Evolutionary conservation across 306 rosid species (phyloP).

Genomic region (Fagus sylvatica): DNA sequence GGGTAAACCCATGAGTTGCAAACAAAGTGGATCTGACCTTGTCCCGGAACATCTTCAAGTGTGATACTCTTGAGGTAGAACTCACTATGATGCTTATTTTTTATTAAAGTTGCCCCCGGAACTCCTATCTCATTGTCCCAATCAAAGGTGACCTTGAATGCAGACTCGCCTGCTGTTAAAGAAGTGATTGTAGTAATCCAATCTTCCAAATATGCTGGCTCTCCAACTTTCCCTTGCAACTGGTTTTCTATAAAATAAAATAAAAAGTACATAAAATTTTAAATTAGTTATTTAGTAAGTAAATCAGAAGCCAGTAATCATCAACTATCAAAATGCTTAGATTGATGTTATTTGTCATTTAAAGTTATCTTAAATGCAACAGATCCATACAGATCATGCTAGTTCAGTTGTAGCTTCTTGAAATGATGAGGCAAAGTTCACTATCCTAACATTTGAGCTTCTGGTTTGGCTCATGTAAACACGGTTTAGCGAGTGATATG

Average conservation of each 20-base stretch:
- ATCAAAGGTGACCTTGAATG: conserved; percentile 49
- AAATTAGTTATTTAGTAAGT: neutral
- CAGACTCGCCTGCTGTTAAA: conserved; percentile 42
- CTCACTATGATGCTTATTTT: conserved; percentile 46
- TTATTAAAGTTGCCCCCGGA: conserved; percentile 58
- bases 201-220: conserved; percentile 54
- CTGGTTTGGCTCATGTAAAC: no score
- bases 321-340: no score
- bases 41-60: conserved; percentile 50
- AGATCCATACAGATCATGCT: no score
- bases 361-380: no score
- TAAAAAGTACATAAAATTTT: neutral
- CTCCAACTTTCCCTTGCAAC: conserved; percentile 54
- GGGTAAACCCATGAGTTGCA: conserved; percentile 83
- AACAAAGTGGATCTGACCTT: conserved; percentile 42
- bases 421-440: no score
- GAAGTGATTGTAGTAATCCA: conserved; percentile 41
- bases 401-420: no score
- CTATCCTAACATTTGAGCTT: no score
- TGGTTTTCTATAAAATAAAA: conserved; percentile 37
- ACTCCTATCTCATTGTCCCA: conserved; percentile 49
- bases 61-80: conserved; percentile 64
- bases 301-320: no score
- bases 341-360: no score
- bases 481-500: no score